phyloP scores from a whole-genome alignment of 768 basidiomycete species.

The Trametes coccinea region DNA sequence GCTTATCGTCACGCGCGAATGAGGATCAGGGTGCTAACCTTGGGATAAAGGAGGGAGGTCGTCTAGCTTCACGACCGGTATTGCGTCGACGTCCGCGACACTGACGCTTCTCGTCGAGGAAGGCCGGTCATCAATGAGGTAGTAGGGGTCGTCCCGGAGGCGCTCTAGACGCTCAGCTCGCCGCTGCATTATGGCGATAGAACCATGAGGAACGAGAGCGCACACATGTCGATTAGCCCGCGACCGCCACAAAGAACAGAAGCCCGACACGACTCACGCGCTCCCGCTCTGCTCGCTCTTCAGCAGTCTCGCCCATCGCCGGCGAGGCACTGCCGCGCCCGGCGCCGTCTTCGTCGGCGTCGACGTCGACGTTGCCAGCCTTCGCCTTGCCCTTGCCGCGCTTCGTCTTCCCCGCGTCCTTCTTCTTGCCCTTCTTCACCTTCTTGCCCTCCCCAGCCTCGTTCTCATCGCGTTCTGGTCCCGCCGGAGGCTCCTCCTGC shows the following conservation, averaged over 20 bases:
- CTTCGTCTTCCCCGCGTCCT: conserved; percentile 37
- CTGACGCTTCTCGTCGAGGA: conserved; percentile 31
- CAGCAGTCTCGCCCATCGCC: conserved; percentile 50
- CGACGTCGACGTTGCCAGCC: conserved; percentile 35
- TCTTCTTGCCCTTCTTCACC: conserved; percentile 39
- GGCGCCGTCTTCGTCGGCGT: conserved; percentile 37
- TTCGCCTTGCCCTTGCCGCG: conserved; percentile 47
- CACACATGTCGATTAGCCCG: background rate
- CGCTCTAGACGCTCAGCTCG: conserved; percentile 76
- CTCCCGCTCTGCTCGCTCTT: conserved; percentile 61
- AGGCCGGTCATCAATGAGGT: conserved; percentile 69
- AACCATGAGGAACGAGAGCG: background rate
- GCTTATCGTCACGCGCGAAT: background rate
- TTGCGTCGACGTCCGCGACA: conserved; percentile 77
- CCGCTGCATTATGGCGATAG: conserved; percentile 45
- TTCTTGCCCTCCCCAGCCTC: conserved; percentile 41
- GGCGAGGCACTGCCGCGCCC: conserved; percentile 37
- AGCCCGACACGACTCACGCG: conserved; percentile 45
- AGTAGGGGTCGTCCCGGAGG: conserved; percentile 87
- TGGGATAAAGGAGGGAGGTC: conserved; percentile 53
- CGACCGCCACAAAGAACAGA: background rate
- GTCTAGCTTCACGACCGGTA: conserved; percentile 87
- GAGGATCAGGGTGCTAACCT: conserved; percentile 25
- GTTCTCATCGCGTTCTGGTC: conserved; percentile 25
- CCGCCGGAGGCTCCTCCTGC: conserved; percentile 34